These are phyloP conservation scores for Eucalyptus curtisii DNA, from an alignment of 345 rosid species.

Conservation along the genomic window DNA sequence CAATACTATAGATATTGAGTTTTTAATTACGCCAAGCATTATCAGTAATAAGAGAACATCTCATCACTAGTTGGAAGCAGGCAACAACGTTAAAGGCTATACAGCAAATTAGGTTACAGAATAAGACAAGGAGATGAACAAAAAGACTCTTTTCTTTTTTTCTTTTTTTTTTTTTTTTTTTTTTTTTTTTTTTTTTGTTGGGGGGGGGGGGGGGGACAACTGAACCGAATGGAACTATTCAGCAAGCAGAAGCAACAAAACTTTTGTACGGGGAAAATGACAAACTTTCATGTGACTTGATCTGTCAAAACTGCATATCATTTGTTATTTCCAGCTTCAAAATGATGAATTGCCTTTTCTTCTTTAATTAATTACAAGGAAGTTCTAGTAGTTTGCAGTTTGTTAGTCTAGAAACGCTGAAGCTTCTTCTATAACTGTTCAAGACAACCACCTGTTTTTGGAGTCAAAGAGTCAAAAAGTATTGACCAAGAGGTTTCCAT, in stretches of 20 bases:
- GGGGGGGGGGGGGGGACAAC: background rate
- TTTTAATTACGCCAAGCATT: background rate
- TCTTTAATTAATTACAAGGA: background rate
- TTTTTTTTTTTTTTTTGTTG: no score
- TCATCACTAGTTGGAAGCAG: background rate
- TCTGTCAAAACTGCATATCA: background rate
- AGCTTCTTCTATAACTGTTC: background rate
- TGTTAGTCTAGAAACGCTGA: background rate
- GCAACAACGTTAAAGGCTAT: background rate
- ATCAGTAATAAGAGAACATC: background rate
- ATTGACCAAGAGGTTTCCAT: background rate
- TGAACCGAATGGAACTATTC: background rate
- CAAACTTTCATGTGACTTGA: background rate
- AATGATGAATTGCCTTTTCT: background rate
- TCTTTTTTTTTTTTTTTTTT: background rate
- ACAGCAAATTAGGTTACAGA: background rate
- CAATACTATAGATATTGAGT: background rate
- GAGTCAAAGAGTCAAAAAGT: background rate
- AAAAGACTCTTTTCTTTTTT: background rate
- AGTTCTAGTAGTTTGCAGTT: background rate
- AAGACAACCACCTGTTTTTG: background rate
- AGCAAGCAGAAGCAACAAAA: background rate
- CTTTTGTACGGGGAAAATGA: background rate
- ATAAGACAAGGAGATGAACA: background rate
- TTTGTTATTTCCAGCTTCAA: background rate